Percentiles rank a stretch among this genome's conserved stretches.
These are phyloP conservation scores for Candida namnaoensis DNA, from an alignment of 805 yeast genomes.

Conservation along the genomic window DNA sequence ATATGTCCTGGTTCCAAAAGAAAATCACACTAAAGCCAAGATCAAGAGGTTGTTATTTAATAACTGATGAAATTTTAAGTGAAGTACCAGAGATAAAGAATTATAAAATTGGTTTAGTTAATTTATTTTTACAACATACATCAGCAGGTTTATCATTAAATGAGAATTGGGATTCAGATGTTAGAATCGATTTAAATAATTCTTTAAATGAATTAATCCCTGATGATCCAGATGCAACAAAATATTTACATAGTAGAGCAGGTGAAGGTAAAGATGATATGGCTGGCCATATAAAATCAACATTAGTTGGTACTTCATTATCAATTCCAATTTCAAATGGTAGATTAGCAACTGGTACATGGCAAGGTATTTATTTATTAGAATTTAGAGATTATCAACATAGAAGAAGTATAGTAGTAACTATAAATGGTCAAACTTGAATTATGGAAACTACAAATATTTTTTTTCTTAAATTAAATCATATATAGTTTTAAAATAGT, in stretches of 20 bases:
- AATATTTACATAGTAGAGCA: conserved; percentile 21
- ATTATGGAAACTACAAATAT: conserved; percentile 1
- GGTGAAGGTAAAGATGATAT: conserved; percentile 82
- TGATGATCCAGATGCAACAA: conserved; percentile 31
- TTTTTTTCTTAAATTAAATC: too few species aligned
- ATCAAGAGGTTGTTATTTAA: conserved; percentile 59
- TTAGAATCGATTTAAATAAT: conserved; percentile 57
- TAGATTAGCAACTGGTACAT: conserved; percentile 61
- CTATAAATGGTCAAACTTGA: conserved; percentile 51
- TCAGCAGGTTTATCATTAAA: conserved; percentile 71
- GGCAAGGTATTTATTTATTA: conserved; percentile 78
- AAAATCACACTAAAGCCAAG: conserved; percentile 47
- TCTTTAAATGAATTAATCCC: conserved; percentile 63
- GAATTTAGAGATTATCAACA: conserved; percentile 65
- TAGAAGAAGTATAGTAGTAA: conserved; percentile 59
- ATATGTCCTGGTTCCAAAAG: conserved; percentile 53
- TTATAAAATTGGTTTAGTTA: conserved; percentile 53
- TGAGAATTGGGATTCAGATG: conserved; percentile 78
- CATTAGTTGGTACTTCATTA: conserved; percentile 53
- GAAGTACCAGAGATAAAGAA: conserved; percentile 51
- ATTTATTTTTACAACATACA: conserved; percentile 70
- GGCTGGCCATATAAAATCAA: conserved; percentile 72
- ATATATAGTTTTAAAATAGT: too few species aligned
- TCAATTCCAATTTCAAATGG: conserved; percentile 68
- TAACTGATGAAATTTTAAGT: conserved; percentile 54